A percentile compares a stretch with the other conserved stretches of the same genome.
Conservation (phyloP, 208 protist species). For the Acanthamoeba pearcei region DNA sequence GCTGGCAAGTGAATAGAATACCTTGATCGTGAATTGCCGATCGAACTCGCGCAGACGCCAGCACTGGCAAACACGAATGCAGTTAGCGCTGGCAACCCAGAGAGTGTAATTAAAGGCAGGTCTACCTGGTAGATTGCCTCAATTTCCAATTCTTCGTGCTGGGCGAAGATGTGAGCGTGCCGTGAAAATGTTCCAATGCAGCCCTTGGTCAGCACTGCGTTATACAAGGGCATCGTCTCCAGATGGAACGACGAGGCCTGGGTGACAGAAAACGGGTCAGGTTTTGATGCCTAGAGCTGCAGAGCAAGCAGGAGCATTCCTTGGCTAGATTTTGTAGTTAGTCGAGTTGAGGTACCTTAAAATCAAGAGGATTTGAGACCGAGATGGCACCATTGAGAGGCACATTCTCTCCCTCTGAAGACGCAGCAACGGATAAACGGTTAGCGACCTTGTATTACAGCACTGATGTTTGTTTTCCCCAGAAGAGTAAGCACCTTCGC, state of each 20-base stretch:
- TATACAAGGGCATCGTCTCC: constrained; percentile 43
- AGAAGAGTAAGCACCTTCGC: constrained; percentile 24
- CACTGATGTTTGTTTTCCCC: no score
- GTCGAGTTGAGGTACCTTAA: neutral
- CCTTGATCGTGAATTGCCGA: constrained; percentile 20
- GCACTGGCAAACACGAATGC: neutral
- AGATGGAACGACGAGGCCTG: constrained; percentile 26
- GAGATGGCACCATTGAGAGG: constrained; percentile 29
- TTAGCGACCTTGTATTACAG: no score
- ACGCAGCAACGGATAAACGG: neutral
- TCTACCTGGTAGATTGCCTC: neutral
- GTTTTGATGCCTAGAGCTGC: neutral
- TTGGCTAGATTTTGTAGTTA: no score
- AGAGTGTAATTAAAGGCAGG: no score
- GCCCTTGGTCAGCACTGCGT: constrained; percentile 48
- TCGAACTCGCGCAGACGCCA: constrained; percentile 58
- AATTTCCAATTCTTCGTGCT: constrained; percentile 11
- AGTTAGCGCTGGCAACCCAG: neutral
- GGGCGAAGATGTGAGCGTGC: constrained; percentile 1
- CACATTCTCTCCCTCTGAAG: constrained; percentile 3
- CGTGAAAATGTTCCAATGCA: constrained; percentile 31
- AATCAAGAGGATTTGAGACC: constrained; percentile 32
- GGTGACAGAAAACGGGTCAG: neutral
- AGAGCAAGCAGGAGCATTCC: no score
- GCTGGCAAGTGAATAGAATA: neutral